Evolutionary conservation across 208 protist genomes (phyloP).

Genomic region (Wallacemonas sp.): DNA sequence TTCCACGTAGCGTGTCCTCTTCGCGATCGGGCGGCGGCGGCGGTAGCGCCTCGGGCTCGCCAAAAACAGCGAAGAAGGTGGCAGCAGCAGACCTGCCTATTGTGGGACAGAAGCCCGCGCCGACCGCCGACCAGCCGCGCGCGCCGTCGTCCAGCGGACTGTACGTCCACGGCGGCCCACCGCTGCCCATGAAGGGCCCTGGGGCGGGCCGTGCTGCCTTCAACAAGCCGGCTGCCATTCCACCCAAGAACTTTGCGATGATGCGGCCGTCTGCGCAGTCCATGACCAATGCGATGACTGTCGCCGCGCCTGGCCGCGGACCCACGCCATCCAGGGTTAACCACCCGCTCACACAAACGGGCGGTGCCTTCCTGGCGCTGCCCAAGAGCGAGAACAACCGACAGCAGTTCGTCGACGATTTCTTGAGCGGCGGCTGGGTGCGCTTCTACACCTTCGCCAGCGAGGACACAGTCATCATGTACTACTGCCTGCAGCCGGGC

Average conservation of each 20-base stretch:
- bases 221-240: slow-evolving; percentile 35
- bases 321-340: slow-evolving; percentile 15
- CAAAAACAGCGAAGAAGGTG: not conserved
- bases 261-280: slow-evolving; percentile 49
- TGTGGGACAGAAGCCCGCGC: slow-evolving; percentile 6
- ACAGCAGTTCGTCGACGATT: slow-evolving; percentile 83
- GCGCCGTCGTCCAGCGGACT: slow-evolving; percentile 53
- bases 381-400: slow-evolving; percentile 68
- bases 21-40: slow-evolving; percentile 16
- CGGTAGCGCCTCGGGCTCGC: not conserved
- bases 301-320: not conserved
- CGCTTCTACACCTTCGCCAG: slow-evolving; percentile 84
- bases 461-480: slow-evolving; percentile 83
- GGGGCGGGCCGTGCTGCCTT: slow-evolving; percentile 33
- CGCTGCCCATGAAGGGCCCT: slow-evolving; percentile 67
- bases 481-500: slow-evolving; percentile 87
- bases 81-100: not conserved
- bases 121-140: slow-evolving; percentile 11
- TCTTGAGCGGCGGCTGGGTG: slow-evolving; percentile 85
- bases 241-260: slow-evolving; percentile 37
- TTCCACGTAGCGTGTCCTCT: slow-evolving; percentile 57
- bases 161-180: slow-evolving; percentile 59
- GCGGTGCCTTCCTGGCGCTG: slow-evolving; percentile 71
- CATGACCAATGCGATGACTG: slow-evolving; percentile 46
- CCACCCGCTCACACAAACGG: slow-evolving; percentile 14